Conservation (phyloP, 176 grass and related monocot species). For the Oryza meridionalis region DNA sequence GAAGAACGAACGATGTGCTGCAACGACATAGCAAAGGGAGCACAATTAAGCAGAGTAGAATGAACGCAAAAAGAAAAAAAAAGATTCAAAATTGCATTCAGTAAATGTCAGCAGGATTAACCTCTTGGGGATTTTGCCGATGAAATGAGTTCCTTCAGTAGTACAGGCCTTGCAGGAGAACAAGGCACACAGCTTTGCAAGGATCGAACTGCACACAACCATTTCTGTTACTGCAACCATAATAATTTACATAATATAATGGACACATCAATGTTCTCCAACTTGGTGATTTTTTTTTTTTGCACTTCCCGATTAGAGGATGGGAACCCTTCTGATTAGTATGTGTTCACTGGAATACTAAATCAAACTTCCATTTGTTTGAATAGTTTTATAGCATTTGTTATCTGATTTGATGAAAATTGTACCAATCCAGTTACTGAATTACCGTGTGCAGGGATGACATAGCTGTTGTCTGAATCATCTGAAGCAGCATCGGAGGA, state of each 20-base stretch:
- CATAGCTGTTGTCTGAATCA: not conserved
- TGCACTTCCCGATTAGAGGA: too few species aligned
- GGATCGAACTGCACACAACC: slow-evolving; percentile 50
- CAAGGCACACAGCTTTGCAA: slow-evolving; percentile 37
- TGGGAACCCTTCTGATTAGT: not conserved
- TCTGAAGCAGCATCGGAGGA: not conserved
- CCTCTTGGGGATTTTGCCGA: slow-evolving; percentile 60
- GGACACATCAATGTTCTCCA: not conserved
- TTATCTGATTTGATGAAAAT: not conserved
- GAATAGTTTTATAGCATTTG: not conserved
- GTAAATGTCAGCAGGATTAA: not conserved
- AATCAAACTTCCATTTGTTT: not conserved
- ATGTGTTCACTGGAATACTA: not conserved
- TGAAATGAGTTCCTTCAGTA: slow-evolving; percentile 39
- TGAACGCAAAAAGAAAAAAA: not conserved
- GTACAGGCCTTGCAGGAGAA: slow-evolving; percentile 37
- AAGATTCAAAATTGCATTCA: not conserved
- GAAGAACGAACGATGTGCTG: slow-evolving; percentile 72
- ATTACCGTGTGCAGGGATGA: slow-evolving; percentile 51
- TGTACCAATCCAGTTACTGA: not conserved
- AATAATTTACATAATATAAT: not conserved
- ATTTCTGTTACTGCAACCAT: not conserved
- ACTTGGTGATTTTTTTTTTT: not conserved
- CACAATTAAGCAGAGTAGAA: not conserved
- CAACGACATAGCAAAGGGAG: slow-evolving; percentile 7